phyloP scores from a whole-genome alignment of 1,284 basidiomycete species.

The Laetiporus sulphureus region DNA sequence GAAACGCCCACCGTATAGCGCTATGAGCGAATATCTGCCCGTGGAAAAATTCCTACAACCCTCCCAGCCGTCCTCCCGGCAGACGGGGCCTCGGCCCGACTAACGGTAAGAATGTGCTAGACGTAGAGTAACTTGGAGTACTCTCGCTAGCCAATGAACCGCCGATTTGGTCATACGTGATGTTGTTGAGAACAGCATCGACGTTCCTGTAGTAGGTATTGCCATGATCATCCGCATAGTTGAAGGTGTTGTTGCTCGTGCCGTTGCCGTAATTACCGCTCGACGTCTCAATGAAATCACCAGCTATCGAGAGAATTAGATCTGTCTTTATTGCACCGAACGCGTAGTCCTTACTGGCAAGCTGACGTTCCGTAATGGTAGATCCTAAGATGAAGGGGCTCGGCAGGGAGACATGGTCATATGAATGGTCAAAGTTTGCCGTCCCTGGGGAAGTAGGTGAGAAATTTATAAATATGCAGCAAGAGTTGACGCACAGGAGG shows the following conservation, averaged over 20 bases:
- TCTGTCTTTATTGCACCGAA: too few relatives aligned
- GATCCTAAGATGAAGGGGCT: conserved; percentile 53
- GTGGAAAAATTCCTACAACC: conserved; percentile 7
- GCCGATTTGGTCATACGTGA: conserved; percentile 51
- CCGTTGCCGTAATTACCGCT: conserved; percentile 58
- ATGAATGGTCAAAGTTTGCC: conserved; percentile 60
- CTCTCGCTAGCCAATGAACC: conserved; percentile 43
- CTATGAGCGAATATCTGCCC: too few relatives aligned
- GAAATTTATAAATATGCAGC: neutral
- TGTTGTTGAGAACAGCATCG: conserved; percentile 51
- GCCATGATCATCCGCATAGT: conserved; percentile 49
- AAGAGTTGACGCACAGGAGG: neutral
- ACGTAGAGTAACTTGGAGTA: conserved; percentile 10
- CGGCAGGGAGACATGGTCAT: conserved; percentile 50
- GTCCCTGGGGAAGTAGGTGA: conserved; percentile 31
- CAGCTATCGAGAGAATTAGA: conserved; percentile 30
- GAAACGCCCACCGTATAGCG: too few relatives aligned
- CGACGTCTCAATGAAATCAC: conserved; percentile 42
- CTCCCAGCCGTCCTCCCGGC: conserved; percentile 31
- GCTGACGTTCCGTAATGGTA: conserved; percentile 51
- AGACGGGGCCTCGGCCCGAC: conserved; percentile 30
- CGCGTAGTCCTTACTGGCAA: conserved; percentile 36
- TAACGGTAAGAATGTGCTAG: conserved; percentile 15
- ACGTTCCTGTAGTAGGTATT: conserved; percentile 62
- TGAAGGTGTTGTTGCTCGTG: conserved; percentile 61